Conservation (phyloP, 305 asterid species). For the Fraxinus sp. region DNA sequence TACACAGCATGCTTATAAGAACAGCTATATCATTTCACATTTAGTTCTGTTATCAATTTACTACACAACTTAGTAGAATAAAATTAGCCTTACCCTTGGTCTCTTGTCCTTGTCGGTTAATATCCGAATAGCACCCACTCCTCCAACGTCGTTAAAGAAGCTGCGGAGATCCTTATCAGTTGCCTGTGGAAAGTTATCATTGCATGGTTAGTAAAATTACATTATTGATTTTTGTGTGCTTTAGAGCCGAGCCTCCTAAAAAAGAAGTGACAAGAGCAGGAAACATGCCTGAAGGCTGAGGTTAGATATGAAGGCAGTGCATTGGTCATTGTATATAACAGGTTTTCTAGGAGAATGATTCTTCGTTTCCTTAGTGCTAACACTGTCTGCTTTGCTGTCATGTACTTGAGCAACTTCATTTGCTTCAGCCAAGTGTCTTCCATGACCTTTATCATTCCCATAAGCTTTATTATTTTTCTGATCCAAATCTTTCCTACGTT, state of each 20-base stretch:
- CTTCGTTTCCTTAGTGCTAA: constrained; percentile 41
- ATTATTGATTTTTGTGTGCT: constrained; percentile 11
- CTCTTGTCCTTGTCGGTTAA: constrained; percentile 66
- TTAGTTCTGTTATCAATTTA: constrained; percentile 5
- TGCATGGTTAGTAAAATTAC: constrained; percentile 12
- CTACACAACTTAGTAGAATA: constrained; percentile 11
- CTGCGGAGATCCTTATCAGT: constrained; percentile 57
- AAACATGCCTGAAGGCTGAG: constrained; percentile 59
- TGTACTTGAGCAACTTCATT: constrained; percentile 38
- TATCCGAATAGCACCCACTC: constrained; percentile 77
- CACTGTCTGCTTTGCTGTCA: constrained; percentile 34
- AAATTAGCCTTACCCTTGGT: constrained; percentile 64
- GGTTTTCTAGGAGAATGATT: constrained; percentile 47
- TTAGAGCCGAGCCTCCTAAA: constrained; percentile 12
- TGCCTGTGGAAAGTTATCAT: constrained; percentile 48
- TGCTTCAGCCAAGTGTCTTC: constrained; percentile 39
- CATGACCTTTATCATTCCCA: constrained; percentile 41
- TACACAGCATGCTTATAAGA: not conserved
- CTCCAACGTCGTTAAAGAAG: constrained; percentile 86
- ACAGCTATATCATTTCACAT: not conserved
- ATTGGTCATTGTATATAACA: constrained; percentile 61
- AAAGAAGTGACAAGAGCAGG: constrained; percentile 23
- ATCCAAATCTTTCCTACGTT: constrained; percentile 60
- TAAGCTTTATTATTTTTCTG: constrained; percentile 37
- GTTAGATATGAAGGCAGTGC: constrained; percentile 88